Evolutionary conservation across 352 stramenopile species (phyloP), one percentile per base, ranked within the genome.

Genomic region (Blastocystis sp.): DNA sequence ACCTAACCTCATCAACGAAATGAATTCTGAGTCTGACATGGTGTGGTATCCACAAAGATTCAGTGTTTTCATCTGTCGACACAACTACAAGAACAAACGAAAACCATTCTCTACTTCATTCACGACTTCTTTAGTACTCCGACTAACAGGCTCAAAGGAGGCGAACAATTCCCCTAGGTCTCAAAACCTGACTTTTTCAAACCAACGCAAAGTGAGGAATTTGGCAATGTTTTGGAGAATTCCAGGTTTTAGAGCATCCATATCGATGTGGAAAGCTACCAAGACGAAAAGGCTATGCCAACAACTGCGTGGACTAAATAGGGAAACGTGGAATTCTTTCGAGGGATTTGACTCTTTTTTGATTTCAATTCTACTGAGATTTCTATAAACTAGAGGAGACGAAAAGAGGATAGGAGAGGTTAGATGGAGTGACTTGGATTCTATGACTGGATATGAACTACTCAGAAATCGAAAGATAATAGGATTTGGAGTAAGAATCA

Each of bases 41-140:
- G 27, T 83, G 43, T 27, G 19, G 27, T 65, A 83, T 37, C 66
- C 71, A 43, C 27, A 57, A 11, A 83, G 51, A 66, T 83, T 66
- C 16, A 83, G 49, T n/a, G 49, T 83, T 46, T 83, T 83, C 71
- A 83, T 83, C n/a, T 83, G 71, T 32, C 71, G 71, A 46, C 71
- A 83, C 29, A 83, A 59, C 71, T 83, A 66, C 0, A 21, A 66
- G 16, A 37, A 49, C 19, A 19, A 83, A 14, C 11, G 1, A 63
- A 27, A 21, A n/a, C 11, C 12, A n/a, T 49, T 43, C n/a, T 39
- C 24, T 49, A 83, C 71, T 63, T 66, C 71, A 43, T 83, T 83
- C 19, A 83, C 71, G 4, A 83, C 51, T 63, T 83, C 71, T 56
- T 83, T 83, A 19, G 71, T 83, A 9, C 27, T 83, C 27, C 71